A percentile compares a stretch with the other conserved stretches of the same genome.
These are phyloP conservation scores for Clonostachys solani DNA, from an alignment of 2,329 filamentous ascomycete genomes.

Conservation along the genomic window DNA sequence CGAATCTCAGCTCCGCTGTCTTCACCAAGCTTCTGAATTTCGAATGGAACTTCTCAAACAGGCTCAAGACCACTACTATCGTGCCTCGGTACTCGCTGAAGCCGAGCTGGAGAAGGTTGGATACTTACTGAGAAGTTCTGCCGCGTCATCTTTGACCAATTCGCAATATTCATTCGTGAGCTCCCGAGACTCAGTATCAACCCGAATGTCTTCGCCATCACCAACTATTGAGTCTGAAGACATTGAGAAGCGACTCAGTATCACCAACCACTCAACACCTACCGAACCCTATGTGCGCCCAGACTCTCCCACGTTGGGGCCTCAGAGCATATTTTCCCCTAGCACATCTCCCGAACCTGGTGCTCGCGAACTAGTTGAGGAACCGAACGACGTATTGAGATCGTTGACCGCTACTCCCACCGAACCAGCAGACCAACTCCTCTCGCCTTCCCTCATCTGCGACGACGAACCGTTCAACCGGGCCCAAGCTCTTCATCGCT, in stretches of 20 bases:
- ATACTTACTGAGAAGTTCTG: neutral
- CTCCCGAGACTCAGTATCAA: neutral
- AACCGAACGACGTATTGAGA: neutral
- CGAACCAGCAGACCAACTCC: slow-evolving; percentile 21
- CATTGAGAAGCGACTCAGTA: neutral
- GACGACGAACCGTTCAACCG: too few species aligned
- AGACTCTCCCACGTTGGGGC: slow-evolving; percentile 56
- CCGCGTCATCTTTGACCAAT: neutral
- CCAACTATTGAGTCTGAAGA: neutral
- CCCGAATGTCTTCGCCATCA: neutral
- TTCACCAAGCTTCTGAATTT: slow-evolving; percentile 38
- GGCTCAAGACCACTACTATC: slow-evolving; percentile 46
- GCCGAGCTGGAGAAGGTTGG: slow-evolving; percentile 22
- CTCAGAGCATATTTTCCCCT: slow-evolving; percentile 32
- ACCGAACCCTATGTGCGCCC: slow-evolving; percentile 46
- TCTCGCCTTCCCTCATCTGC: too few species aligned
- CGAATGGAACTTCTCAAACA: slow-evolving; percentile 44
- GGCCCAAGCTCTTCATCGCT: slow-evolving; percentile 39
- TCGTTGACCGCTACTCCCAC: neutral
- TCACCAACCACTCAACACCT: neutral
- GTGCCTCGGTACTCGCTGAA: slow-evolving; percentile 41
- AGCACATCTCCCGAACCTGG: slow-evolving; percentile 3
- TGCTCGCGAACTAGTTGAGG: neutral
- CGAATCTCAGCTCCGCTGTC: slow-evolving; percentile 48
- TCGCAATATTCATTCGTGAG: neutral